These are phyloP conservation scores for Jatropha curcas DNA, from an alignment of 345 rosid genomes.

Conservation along the genomic window DNA sequence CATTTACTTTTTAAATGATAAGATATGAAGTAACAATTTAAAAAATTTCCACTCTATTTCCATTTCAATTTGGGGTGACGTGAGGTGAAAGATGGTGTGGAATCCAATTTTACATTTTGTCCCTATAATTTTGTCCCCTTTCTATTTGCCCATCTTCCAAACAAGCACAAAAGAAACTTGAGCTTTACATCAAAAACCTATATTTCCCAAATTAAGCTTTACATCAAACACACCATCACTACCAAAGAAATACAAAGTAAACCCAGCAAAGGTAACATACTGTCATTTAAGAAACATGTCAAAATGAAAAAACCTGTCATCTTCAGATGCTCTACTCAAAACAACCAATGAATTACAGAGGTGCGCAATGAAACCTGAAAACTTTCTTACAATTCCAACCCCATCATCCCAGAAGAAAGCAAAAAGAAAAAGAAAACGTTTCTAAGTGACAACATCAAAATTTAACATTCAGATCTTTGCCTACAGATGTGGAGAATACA, in stretches of 20 bases:
- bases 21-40: too few relatives aligned
- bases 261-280: neutral
- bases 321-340: neutral
- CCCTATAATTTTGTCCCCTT: too few relatives aligned
- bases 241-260: neutral
- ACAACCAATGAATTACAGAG: conserved; percentile 1
- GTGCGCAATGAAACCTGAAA: conserved; percentile 14
- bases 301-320: neutral
- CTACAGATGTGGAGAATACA: conserved; percentile 26
- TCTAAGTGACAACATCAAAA: conserved; percentile 11
- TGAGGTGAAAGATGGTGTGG: too few relatives aligned
- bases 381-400: conserved; percentile 15
- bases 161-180: too few relatives aligned
- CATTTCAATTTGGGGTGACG: too few relatives aligned
- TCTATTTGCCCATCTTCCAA: too few relatives aligned
- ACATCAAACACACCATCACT: neutral
- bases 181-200: too few relatives aligned
- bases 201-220: too few relatives aligned
- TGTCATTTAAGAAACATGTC: neutral
- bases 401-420: neutral
- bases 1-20: too few relatives aligned
- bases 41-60: too few relatives aligned
- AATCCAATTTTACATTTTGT: too few relatives aligned
- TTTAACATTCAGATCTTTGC: conserved; percentile 20
- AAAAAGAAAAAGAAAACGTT: neutral